These are phyloP conservation scores for Glycine tomentella DNA, from an alignment of 306 rosid genomes.

Conservation along the genomic window DNA sequence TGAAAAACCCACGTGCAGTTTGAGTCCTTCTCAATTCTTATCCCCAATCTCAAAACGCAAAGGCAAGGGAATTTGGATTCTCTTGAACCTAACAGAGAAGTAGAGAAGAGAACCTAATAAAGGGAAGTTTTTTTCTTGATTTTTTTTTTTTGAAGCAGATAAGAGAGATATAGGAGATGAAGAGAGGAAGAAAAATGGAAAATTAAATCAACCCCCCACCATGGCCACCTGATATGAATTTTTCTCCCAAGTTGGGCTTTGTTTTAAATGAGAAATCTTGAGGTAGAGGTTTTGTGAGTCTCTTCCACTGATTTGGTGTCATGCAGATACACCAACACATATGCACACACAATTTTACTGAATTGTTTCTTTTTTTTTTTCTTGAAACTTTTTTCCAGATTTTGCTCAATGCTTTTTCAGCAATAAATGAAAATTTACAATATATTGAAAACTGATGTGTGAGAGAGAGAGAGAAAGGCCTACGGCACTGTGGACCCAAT, in stretches of 20 bases:
- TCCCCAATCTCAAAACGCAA: constrained; percentile 46
- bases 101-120: constrained; percentile 9
- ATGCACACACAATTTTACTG: constrained; percentile 45
- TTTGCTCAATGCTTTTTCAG: constrained; percentile 53
- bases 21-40: constrained; percentile 50
- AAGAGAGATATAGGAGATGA: background rate
- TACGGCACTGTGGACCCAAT: constrained; percentile 86
- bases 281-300: constrained; percentile 46
- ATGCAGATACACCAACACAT: constrained; percentile 69
- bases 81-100: background rate
- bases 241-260: constrained; percentile 35
- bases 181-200: constrained; percentile 46
- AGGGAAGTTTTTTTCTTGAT: background rate
- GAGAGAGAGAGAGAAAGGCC: constrained; percentile 48
- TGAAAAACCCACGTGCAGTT: too few species aligned
- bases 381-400: constrained; percentile 41
- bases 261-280: constrained; percentile 41
- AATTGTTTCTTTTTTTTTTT: constrained; percentile 2
- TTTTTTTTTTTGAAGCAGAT: constrained; percentile 18
- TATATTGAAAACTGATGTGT: constrained; percentile 42
- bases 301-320: constrained; percentile 72
- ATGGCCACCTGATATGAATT: constrained; percentile 45
- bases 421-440: too few species aligned
- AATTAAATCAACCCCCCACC: constrained; percentile 57
- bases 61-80: constrained; percentile 20